phyloP scores from a whole-genome alignment of 2,329 filamentous ascomycete species.

The Colletotrichum plurivorum region DNA sequence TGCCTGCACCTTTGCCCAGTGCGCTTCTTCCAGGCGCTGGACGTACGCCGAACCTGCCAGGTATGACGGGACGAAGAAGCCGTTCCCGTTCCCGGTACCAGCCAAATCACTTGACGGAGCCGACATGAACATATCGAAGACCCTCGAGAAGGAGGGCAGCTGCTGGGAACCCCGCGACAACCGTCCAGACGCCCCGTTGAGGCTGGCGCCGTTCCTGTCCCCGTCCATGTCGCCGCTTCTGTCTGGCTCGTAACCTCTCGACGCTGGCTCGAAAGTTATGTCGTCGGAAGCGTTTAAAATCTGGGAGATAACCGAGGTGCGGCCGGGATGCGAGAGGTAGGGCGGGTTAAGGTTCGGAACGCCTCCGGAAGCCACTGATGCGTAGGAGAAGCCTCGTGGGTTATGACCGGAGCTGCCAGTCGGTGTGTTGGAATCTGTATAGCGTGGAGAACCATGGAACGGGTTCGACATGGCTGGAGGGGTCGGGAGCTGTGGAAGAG shows the following conservation, averaged over 20 bases:
- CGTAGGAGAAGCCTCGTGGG: slow-evolving; percentile 57
- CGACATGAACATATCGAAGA: slow-evolving; percentile 65
- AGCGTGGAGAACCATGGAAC: slow-evolving; percentile 53
- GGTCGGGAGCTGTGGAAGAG: slow-evolving; percentile 32
- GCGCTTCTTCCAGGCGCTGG: slow-evolving; percentile 78
- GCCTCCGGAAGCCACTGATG: slow-evolving; percentile 56
- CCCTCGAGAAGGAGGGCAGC: slow-evolving; percentile 65
- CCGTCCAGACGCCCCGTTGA: slow-evolving; percentile 44
- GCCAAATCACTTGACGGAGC: slow-evolving; percentile 41
- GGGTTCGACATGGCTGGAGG: slow-evolving; percentile 59
- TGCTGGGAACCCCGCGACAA: slow-evolving; percentile 44
- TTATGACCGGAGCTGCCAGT: slow-evolving; percentile 47
- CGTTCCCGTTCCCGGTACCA: slow-evolving; percentile 44
- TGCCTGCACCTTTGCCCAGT: slow-evolving; percentile 71
- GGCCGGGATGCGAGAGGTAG: slow-evolving; percentile 53
- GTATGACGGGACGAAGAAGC: slow-evolving; percentile 89
- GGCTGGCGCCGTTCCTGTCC: slow-evolving; percentile 46
- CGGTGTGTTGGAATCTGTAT: slow-evolving; percentile 49
- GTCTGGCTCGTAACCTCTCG: slow-evolving; percentile 42
- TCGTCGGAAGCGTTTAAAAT: slow-evolving; percentile 66
- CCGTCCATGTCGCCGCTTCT: slow-evolving; percentile 51
- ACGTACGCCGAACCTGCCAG: slow-evolving; percentile 84
- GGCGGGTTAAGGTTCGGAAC: slow-evolving; percentile 52
- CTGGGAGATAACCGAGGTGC: slow-evolving; percentile 65
- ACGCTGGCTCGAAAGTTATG: slow-evolving; percentile 51